A percentile compares a stretch with the other conserved stretches of the same genome.
Evolutionary conservation across 1,284 basidiomycete genomes (phyloP).

Genomic region (Sporisorium exsertum): DNA sequence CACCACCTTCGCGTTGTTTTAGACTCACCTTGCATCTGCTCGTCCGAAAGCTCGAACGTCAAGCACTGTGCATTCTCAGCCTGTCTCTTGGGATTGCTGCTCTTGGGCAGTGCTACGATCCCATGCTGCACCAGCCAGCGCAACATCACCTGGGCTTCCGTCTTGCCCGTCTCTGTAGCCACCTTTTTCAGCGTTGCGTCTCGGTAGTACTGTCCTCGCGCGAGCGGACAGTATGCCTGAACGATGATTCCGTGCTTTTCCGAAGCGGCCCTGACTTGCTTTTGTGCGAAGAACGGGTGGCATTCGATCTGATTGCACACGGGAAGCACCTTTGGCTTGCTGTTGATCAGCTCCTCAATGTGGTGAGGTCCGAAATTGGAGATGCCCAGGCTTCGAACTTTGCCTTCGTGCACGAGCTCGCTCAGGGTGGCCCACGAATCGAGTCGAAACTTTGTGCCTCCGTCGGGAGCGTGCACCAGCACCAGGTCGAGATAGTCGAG

Average conservation of each 20-base stretch:
- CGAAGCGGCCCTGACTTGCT: conserved; percentile 78
- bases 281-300: conserved; percentile 71
- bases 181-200: conserved; percentile 45
- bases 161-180: conserved; percentile 74
- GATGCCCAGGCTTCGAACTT: conserved; percentile 75
- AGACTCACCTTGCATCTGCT: conserved; percentile 74
- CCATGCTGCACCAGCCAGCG: conserved; percentile 79
- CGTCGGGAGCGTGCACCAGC: conserved; percentile 56
- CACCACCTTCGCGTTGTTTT: no score
- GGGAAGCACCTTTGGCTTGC: conserved; percentile 47
- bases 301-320: conserved; percentile 62
- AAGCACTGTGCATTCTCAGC: conserved; percentile 78
- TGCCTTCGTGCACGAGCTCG: conserved; percentile 54
- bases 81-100: conserved; percentile 77
- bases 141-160: conserved; percentile 79
- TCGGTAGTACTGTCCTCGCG: conserved; percentile 75
- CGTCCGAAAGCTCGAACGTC: conserved; percentile 76
- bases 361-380: conserved; percentile 58
- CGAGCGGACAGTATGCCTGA: conserved; percentile 86
- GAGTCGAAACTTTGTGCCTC: conserved; percentile 69
- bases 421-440: conserved; percentile 58
- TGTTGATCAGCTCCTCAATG: conserved; percentile 51
- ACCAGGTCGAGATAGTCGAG: conserved; percentile 76
- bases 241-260: conserved; percentile 78
- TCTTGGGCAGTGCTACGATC: conserved; percentile 54